Evolutionary conservation across 257 asterid genomes (phyloP), one percentile per base, ranked within the genome.

Genomic region (Fraxinus pennsylvanica): DNA sequence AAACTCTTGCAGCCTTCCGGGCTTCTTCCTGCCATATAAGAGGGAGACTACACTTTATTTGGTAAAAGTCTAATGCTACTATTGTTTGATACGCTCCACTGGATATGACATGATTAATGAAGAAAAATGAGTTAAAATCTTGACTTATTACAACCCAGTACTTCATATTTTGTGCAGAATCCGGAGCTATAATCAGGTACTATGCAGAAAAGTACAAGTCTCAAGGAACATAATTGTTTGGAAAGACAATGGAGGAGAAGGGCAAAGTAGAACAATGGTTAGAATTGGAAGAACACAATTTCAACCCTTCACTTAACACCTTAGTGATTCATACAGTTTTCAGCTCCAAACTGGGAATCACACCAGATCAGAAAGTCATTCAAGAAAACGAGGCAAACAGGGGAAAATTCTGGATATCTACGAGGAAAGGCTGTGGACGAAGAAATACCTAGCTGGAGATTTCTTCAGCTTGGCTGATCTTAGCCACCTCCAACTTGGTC

Each of bases 381-480:
- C 27, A 80, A 69, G 76, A 80, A 29, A 50, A 27, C 19, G 83
- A 74, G 54, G 80, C 61, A 80, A 80, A 32, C 76, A 75, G 22
- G 83, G 21, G 47, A 69, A 33, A n/a, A 80, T 80, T 9, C 41
- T 74, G 9, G 83, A 80, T 57, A 35, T 80, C 3, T 80, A 80
- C 8, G 80, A 80, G 41, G 81, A 83, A 77, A 85, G 90, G 82
- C 80, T 86, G 21, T 76, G 83, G 0, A 17, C 5, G 22, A 83
- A 67, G 89, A 85, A 83, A 50, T 88, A 82, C 81, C 73, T 88
- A 84, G 90, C 83, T 0, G 89, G 92, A 5, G 88, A 84, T 73
- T 43, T 79, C 41, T 88, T 88, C 43, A 82, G 86, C 85, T 80
- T 88, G 17, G 90, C 92, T 0, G 92, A 88, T 78, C 86, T 88